Evolutionary conservation across 306 rosid genomes (phyloP), one percentile per base, ranked within the genome.

Genomic region (Macrotyloma uniflorum): DNA sequence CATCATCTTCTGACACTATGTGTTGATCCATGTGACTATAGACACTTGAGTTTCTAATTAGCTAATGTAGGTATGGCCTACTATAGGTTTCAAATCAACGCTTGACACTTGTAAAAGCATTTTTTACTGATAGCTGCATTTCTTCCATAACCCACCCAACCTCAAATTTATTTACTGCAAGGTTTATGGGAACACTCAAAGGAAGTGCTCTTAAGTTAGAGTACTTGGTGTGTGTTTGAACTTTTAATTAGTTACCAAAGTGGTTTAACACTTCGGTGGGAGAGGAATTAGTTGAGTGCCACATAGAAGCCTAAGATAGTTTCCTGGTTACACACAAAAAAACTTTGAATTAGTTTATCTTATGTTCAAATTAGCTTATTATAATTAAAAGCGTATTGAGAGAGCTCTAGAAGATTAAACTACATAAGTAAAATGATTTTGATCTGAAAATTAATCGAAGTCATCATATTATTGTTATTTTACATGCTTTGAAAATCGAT

Each of bases 1-100:
- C 42, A 58, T 70, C 72, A 58, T 70, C 72, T 9, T 65, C 71
- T 65, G 71, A 65, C 71, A 65, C 71, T 19, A 26, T 36, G 20
- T 43, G 33, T 51, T 54, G 75, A 30, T 70, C 16, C 50, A 74
- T 81, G 76, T 55, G 70, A 61, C 14, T 18, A 33, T 68, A 30
- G 50, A 36, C 51, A 78, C 49, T 19, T 4, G n/a, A 73, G 42
- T 43, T 23, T 51, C n/a, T 11, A 75, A 35, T 47, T 59, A 46
- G 15, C 54, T 33, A 38, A 57, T 47, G 46, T 35, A 16, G 74
- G 66, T 23, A 13, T 53, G 23, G 53, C 38, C 33, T 58, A 11
- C 18, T 57, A 5, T 24, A 55, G 59, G 59, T 10, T 36, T 38
- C 70, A 68, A 78, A 74, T 58, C 20, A 74, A 55, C 50, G 2